Conservation (phyloP, 192 early-diverging fungal species). For the Pilobolus umbonatus region DNA sequence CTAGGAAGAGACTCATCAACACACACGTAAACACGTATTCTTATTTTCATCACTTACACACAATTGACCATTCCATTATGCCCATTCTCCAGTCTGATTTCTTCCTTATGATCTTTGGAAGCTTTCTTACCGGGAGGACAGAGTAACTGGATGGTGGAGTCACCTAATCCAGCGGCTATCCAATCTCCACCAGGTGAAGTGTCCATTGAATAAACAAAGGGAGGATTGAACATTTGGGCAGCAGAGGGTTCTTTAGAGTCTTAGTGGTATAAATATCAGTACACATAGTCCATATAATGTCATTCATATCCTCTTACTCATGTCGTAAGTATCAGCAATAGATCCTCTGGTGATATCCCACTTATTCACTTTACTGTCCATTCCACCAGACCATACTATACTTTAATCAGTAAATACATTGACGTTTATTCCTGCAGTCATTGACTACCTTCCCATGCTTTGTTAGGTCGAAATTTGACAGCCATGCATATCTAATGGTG, state of each 20-base stretch:
- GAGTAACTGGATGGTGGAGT: slow-evolving; percentile 40
- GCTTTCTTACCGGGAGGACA: slow-evolving; percentile 4
- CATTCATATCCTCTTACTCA: slow-evolving; percentile 26
- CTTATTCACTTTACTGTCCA: slow-evolving; percentile 41
- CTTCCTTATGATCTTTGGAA: background rate
- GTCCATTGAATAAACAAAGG: slow-evolving; percentile 47
- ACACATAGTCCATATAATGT: background rate
- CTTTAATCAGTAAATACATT: background rate
- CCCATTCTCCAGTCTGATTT: slow-evolving; percentile 13
- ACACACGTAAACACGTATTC: background rate
- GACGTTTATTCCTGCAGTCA: background rate
- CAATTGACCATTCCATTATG: slow-evolving; percentile 26
- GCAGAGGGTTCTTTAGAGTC: slow-evolving; percentile 18
- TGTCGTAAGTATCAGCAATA: slow-evolving; percentile 32
- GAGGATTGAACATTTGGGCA: slow-evolving; percentile 49
- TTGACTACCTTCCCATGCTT: slow-evolving; percentile 41
- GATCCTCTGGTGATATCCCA: slow-evolving; percentile 49
- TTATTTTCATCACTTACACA: slow-evolving; percentile 11
- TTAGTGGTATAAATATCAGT: background rate
- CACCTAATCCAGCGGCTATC: slow-evolving; percentile 42
- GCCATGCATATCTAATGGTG: slow-evolving; percentile 51
- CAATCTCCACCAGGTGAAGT: slow-evolving; percentile 35
- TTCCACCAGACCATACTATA: slow-evolving; percentile 47
- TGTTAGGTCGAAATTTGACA: slow-evolving; percentile 41
- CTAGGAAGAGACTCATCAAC: no score